A percentile compares a stretch with the other conserved stretches of the same genome.
phyloP scores from a whole-genome alignment of 2,329 filamentous ascomycete genomes.

The Onygenales sp. region DNA sequence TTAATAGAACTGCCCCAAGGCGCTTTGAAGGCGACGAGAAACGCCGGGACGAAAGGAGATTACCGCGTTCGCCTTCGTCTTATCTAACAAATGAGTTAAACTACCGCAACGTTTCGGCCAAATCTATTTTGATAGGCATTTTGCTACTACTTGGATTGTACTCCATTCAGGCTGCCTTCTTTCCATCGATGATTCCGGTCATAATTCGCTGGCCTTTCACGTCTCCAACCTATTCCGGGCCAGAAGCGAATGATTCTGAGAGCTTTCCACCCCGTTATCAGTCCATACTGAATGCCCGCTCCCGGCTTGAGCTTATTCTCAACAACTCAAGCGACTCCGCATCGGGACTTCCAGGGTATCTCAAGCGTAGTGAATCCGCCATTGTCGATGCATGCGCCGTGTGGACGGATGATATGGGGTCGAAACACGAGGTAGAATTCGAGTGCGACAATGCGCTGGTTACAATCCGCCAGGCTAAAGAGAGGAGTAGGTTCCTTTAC shows the following conservation, averaged over 20 bases:
- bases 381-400: neutral
- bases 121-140: neutral
- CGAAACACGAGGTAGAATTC: conserved; percentile 3
- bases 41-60: neutral
- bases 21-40: neutral
- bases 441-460: conserved; percentile 1
- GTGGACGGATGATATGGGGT: neutral
- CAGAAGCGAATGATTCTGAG: neutral
- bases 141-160: neutral
- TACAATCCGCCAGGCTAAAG: conserved; percentile 1
- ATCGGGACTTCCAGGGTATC: neutral
- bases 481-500: neutral
- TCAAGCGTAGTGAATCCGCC: neutral
- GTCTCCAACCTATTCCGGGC: neutral
- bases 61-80: neutral
- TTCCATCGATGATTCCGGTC: neutral
- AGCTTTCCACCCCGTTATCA: neutral
- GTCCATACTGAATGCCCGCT: neutral
- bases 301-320: neutral
- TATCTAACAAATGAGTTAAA: neutral
- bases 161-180: neutral
- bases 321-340: neutral
- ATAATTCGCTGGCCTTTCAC: too few species aligned
- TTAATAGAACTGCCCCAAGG: neutral
- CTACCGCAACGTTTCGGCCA: too few species aligned